Percentiles rank a stretch among this genome's conserved stretches.
Conservation (phyloP, 441 rosid genomes). For the Aquilaria agallochum region DNA sequence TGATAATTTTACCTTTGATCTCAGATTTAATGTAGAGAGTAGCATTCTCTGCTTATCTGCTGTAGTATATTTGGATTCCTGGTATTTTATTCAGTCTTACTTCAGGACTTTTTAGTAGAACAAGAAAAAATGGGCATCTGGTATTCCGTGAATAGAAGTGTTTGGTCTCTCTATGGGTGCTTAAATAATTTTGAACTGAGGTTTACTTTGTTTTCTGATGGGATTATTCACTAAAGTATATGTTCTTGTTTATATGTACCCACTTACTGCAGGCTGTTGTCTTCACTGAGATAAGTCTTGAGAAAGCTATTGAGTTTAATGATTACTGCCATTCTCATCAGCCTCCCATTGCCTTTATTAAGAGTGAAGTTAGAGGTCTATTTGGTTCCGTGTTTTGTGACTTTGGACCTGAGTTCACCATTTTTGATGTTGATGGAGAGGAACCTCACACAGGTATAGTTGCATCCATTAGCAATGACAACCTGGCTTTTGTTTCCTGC, state of each 20-base stretch:
- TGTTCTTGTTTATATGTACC: constrained; percentile 2
- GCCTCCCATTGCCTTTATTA: constrained; percentile 80
- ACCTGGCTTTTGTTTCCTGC: constrained; percentile 71
- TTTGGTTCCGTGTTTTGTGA: constrained; percentile 90
- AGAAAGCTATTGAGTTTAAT: constrained; percentile 66
- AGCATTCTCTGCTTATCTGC: too few relatives aligned
- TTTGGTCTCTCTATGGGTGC: too few relatives aligned
- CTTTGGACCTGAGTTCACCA: constrained; percentile 83
- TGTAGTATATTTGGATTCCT: too few relatives aligned
- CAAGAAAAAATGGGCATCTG: too few relatives aligned
- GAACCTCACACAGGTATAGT: constrained; percentile 91
- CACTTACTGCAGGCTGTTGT: constrained; percentile 69
- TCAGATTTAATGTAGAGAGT: too few relatives aligned
- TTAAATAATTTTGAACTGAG: too few relatives aligned
- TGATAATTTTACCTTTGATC: too few relatives aligned
- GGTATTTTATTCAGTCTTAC: too few relatives aligned
- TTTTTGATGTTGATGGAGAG: constrained; percentile 85
- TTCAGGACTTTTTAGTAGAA: too few relatives aligned
- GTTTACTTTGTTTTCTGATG: too few relatives aligned
- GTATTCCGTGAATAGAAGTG: too few relatives aligned
- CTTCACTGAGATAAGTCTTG: constrained; percentile 62
- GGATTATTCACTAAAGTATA: neutral
- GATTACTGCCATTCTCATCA: constrained; percentile 74
- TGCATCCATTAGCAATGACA: constrained; percentile 85
- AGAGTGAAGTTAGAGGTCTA: constrained; percentile 83